Conservation (phyloP, 2,329 filamentous ascomycete species). For the Calonectria leucothoes region DNA sequence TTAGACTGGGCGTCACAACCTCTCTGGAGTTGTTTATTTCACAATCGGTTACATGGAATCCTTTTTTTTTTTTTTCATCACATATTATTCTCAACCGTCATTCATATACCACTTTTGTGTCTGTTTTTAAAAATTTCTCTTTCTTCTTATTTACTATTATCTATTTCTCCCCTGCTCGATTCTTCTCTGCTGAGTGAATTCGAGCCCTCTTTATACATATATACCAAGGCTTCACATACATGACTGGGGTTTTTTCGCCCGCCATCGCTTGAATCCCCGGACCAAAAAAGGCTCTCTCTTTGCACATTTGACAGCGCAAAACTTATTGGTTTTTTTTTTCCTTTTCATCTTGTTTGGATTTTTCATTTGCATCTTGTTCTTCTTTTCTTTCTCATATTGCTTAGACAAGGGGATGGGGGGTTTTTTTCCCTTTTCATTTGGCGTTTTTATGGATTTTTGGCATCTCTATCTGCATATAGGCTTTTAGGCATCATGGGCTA, state of each 20-base stretch:
- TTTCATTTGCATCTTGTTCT: neutral
- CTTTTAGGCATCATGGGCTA: neutral
- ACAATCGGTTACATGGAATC: neutral
- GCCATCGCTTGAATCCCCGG: slow-evolving; percentile 8
- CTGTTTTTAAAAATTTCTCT: slow-evolving; percentile 3
- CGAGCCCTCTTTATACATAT: slow-evolving; percentile 30
- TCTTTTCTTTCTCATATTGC: neutral
- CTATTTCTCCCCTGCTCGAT: neutral
- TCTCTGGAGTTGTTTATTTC: slow-evolving; percentile 28
- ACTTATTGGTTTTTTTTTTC: neutral
- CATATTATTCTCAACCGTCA: slow-evolving; percentile 34
- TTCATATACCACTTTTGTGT: slow-evolving; percentile 19
- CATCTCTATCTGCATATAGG: neutral
- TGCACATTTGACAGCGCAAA: slow-evolving; percentile 26
- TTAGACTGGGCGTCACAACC: slow-evolving; percentile 32
- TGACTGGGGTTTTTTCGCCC: slow-evolving; percentile 1
- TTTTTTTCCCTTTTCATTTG: neutral
- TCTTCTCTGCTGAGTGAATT: slow-evolving; percentile 15
- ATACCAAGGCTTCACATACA: slow-evolving; percentile 32
- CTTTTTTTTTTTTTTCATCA: neutral
- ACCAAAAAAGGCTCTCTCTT: slow-evolving; percentile 23
- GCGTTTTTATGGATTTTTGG: slow-evolving; percentile 7
- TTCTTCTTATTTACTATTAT: neutral
- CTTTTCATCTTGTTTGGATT: neutral
- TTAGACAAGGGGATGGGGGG: slow-evolving; percentile 11